phyloP scores from a whole-genome alignment of 345 rosid genomes.

The Ailanthus altissimus region DNA sequence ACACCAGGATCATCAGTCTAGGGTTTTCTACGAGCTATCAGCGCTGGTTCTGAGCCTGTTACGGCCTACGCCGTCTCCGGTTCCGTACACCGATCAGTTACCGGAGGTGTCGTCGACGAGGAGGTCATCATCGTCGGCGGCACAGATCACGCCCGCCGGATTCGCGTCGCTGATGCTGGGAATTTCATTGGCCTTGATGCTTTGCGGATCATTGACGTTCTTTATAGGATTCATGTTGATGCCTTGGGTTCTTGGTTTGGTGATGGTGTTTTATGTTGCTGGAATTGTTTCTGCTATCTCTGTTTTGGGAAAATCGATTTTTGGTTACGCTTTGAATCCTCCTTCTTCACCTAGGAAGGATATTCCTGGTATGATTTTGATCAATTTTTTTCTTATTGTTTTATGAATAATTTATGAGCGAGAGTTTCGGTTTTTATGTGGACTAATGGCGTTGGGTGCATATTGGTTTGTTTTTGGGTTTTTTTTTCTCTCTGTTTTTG shows the following conservation, averaged over 20 bases:
- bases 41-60: slow-evolving; percentile 60
- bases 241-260: slow-evolving; percentile 90
- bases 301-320: slow-evolving; percentile 57
- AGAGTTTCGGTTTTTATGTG: not conserved
- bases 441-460: not conserved
- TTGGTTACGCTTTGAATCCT: slow-evolving; percentile 56
- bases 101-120: slow-evolving; percentile 14
- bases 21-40: slow-evolving; percentile 65
- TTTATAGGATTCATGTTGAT: slow-evolving; percentile 87
- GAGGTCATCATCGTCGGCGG: slow-evolving; percentile 30
- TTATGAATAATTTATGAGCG: not conserved
- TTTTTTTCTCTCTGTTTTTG: not conserved
- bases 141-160: slow-evolving; percentile 76
- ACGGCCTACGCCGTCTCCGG: slow-evolving; percentile 65
- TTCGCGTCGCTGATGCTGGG: slow-evolving; percentile 86
- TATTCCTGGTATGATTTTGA: slow-evolving; percentile 44
- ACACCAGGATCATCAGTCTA: slow-evolving; percentile 52
- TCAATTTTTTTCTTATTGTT: not conserved
- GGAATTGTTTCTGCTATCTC: slow-evolving; percentile 77
- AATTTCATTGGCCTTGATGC: slow-evolving; percentile 72
- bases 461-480: not conserved
- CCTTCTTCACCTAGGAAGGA: slow-evolving; percentile 49
- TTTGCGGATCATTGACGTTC: slow-evolving; percentile 92
- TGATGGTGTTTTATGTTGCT: slow-evolving; percentile 71
- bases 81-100: slow-evolving; percentile 16